These are phyloP conservation scores for Penicillium sp. DNA, from an alignment of 2,329 filamentous ascomycete genomes.

Conservation along the genomic window DNA sequence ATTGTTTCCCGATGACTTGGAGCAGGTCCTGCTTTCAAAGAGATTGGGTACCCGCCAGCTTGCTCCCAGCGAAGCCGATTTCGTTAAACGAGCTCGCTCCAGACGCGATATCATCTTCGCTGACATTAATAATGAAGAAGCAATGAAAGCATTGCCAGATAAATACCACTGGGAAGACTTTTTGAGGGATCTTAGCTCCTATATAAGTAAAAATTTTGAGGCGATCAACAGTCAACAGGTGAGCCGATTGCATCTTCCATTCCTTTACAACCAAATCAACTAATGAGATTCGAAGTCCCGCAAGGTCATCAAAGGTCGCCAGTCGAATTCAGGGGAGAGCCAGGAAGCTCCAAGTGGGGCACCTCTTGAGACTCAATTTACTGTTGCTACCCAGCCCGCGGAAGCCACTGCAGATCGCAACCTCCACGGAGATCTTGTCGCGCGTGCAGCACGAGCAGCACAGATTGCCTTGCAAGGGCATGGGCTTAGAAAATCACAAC, in stretches of 20 bases:
- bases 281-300: slow-evolving; percentile 31
- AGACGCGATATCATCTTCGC: slow-evolving; percentile 56
- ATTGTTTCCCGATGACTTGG: slow-evolving; percentile 57
- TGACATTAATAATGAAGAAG: slow-evolving; percentile 50
- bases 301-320: slow-evolving; percentile 36
- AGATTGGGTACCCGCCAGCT: slow-evolving; percentile 53
- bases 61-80: slow-evolving; percentile 57
- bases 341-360: slow-evolving; percentile 31
- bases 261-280: background rate
- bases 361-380: slow-evolving; percentile 41
- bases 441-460: slow-evolving; percentile 45
- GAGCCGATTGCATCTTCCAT: slow-evolving; percentile 15
- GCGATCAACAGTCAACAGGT: slow-evolving; percentile 47
- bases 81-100: slow-evolving; percentile 52
- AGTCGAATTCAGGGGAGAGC: slow-evolving; percentile 33
- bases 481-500: slow-evolving; percentile 33
- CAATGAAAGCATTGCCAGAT: slow-evolving; percentile 49
- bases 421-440: slow-evolving; percentile 44
- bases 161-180: slow-evolving; percentile 64
- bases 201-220: slow-evolving; percentile 58
- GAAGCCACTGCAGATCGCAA: slow-evolving; percentile 39
- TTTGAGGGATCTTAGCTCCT: slow-evolving; percentile 54
- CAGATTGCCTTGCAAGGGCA: slow-evolving; percentile 47
- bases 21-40: slow-evolving; percentile 50
- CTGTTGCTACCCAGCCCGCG: slow-evolving; percentile 35